phyloP scores from a whole-genome alignment of 1,284 basidiomycete species.

The Cutaneotrichosporon curvatum region DNA sequence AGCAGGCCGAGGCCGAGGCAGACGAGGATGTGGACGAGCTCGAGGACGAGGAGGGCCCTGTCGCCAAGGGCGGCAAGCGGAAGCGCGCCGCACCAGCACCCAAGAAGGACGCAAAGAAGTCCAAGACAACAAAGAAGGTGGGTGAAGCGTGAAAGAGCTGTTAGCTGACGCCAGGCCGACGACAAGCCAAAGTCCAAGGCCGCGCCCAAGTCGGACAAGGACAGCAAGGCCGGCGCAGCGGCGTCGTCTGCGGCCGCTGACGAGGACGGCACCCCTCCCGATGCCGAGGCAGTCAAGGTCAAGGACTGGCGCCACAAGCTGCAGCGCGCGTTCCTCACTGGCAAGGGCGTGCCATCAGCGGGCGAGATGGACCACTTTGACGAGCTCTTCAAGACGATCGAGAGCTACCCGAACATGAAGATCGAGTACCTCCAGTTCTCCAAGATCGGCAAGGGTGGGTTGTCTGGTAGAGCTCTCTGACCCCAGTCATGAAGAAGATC shows the following conservation, averaged over 20 bases:
- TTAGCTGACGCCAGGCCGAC: constrained; percentile 7
- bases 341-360: constrained; percentile 46
- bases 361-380: constrained; percentile 75
- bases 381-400: constrained; percentile 71
- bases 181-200: constrained; percentile 48
- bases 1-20: constrained; percentile 53
- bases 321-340: constrained; percentile 77
- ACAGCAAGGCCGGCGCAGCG: constrained; percentile 23
- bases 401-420: constrained; percentile 73
- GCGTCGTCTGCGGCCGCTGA: constrained; percentile 23
- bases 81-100: constrained; percentile 48
- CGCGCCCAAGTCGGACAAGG: constrained; percentile 37
- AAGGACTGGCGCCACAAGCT: constrained; percentile 84
- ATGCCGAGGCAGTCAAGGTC: constrained; percentile 68
- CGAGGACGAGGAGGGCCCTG: constrained; percentile 53
- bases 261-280: constrained; percentile 8
- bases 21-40: constrained; percentile 58
- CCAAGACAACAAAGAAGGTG: constrained; percentile 46
- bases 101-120: constrained; percentile 52
- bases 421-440: constrained; percentile 83
- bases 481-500: constrained; percentile 83
- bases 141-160: constrained; percentile 3
- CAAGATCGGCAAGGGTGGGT: constrained; percentile 77
- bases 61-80: constrained; percentile 51
- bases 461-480: constrained; percentile 3